These are phyloP conservation scores for Rubia balearica DNA, from an alignment of 305 asterid species.

Conservation along the genomic window DNA sequence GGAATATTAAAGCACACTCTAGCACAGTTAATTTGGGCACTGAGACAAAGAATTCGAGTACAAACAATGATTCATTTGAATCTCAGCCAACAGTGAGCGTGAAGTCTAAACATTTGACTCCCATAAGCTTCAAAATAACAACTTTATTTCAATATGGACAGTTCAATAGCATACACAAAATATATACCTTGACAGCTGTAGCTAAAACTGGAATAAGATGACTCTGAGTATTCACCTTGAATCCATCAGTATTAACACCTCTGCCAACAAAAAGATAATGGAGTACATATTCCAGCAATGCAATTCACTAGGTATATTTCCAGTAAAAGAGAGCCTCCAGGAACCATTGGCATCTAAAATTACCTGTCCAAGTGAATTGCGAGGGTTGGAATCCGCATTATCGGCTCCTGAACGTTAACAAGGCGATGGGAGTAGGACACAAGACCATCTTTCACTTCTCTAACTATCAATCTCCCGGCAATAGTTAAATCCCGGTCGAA, in stretches of 20 bases:
- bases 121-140: background rate
- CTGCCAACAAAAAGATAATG: constrained; percentile 34
- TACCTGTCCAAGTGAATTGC: constrained; percentile 98
- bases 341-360: constrained; percentile 3
- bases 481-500: constrained; percentile 85
- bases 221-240: constrained; percentile 72
- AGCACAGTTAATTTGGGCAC: background rate
- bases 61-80: background rate
- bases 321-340: background rate
- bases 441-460: constrained; percentile 52
- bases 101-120: background rate
- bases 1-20: background rate
- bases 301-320: constrained; percentile 5
- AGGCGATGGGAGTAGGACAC: constrained; percentile 59
- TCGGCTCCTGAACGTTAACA: constrained; percentile 72
- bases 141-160: background rate
- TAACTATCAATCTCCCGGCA: constrained; percentile 79
- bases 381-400: constrained; percentile 90
- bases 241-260: constrained; percentile 65
- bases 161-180: background rate
- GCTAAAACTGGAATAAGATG: constrained; percentile 91
- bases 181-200: constrained; percentile 69
- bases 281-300: background rate
- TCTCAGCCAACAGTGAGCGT: background rate
- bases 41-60: background rate